Base-by-base conservation (phyloP, 148 eudicot species). In the Fagopyrum esculentum region DNA sequence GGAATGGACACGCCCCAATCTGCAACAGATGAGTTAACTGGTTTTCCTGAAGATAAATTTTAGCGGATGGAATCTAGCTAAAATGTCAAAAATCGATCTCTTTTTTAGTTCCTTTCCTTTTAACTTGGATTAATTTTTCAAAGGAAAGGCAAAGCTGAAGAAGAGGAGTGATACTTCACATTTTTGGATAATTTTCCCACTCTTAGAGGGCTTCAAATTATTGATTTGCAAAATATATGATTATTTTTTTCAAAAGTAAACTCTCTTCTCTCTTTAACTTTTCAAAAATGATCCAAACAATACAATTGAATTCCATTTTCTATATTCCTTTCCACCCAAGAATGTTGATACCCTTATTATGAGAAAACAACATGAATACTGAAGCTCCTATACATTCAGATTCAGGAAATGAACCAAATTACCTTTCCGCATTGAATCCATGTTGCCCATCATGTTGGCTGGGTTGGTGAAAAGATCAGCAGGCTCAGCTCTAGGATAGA, bases 1-100 rank as follows among this genome's bases (percentile, higher is more conserved):
- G 97, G 98, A 87, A 89, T 85, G 88, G 81, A 77, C 80, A 86
- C 81, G 85, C 87, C 85, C 81, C 95, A 85, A 86, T 91, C 98
- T 94, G 97, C 89, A 66, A 83, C 80, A 83, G 76, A 79, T 93
- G 89, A 93, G 97, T 87, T 73, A 79, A 88, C 98, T 87, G 77
- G 85, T 76, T 84, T 89, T 86, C 86, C 79, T 59, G 83, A 77
- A 75, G 47, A 60, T 66, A 68, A 35, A 54, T 49, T 43, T 43
- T 16, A 10, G 45, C 0, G 47, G 47, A n/a, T 3, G 10, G 16
- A 29, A 6, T 4, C 9, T 5, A 17, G 71, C 46, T 63, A 30
- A 59, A 66, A 35, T 66, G 17, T 66, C 46, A 40, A 35, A 35
- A 66, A 40, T 66, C 46, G 15, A 45, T 17, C 5, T 35, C 19